Evolutionary conservation across 2,329 filamentous ascomycete genomes (phyloP), one percentile per base, ranked within the genome.

Genomic region (Chaetomiaceae sp.): DNA sequence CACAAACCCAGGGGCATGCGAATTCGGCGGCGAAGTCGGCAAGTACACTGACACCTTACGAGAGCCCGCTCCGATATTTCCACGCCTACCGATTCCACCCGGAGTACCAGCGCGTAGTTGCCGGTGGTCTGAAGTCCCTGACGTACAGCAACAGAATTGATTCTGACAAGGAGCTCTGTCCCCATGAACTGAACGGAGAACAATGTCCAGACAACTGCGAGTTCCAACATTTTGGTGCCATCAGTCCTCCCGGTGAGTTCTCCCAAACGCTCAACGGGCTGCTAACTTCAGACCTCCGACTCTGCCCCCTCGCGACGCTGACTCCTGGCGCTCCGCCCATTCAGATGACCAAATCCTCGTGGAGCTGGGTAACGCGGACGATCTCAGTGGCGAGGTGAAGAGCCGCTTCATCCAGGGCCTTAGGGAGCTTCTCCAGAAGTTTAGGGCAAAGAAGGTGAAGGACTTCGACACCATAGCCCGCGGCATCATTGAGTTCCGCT

Each of bases 131-230:
- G 61, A 83, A 85, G 62, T 97, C 93, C 54, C 75, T 94, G 71
- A 97, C 90, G 35, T 97, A 91, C 69, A 96, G 88, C 69, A 87
- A 95, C 67, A 84, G 83, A 57, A 95, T 98, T 66, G 82, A 96
- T 62, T 74, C 82, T 19, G 74, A 79, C 50, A 82, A 78, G 57
- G 77, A 79, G 51, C 62, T 97, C 39, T 98, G 93, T 66, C 83
- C 81, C 30, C 84, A 79, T 58, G 87, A 95, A 65, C 69, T 86
- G 52, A 73, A 75, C 38, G 82, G 81, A 42, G 80, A 81, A 50
- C 70, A 74, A 55, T 97, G 93, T 53, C 65, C 75, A 60, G 64
- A 69, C 49, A 72, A 77, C 45, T 98, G 93, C 68, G 70, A 79
- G 46, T 83, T 71, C 55, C 78, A 97, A 71, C 93, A 98, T 69